phyloP scores from a whole-genome alignment of 805 yeast genomes.

The Candida ovalis region DNA sequence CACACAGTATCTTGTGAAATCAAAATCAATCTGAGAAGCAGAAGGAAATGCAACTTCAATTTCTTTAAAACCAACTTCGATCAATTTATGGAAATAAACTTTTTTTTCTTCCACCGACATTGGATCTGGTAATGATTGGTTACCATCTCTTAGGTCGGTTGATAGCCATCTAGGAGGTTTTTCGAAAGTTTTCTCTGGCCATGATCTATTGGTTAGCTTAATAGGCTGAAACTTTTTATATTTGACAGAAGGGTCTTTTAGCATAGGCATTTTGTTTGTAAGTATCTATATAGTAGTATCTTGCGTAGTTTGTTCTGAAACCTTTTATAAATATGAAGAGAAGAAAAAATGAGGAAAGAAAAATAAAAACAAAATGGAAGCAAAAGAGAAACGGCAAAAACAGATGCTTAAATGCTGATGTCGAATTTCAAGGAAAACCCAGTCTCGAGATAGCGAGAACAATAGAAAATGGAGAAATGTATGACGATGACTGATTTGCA shows the following conservation, averaged over 20 bases:
- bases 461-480: background rate
- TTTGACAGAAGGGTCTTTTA: slow-evolving; percentile 59
- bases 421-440: too few species aligned
- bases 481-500: background rate
- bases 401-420: too few species aligned
- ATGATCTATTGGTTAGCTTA: slow-evolving; percentile 56
- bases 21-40: slow-evolving; percentile 77
- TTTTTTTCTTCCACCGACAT: slow-evolving; percentile 80
- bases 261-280: slow-evolving; percentile 33
- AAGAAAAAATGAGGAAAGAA: too few species aligned
- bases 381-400: too few species aligned
- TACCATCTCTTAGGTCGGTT: slow-evolving; percentile 81
- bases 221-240: slow-evolving; percentile 53
- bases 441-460: background rate
- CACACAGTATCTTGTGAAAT: slow-evolving; percentile 72
- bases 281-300: too few species aligned
- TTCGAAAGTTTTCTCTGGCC: slow-evolving; percentile 61
- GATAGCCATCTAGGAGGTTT: slow-evolving; percentile 80
- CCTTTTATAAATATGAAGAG: too few species aligned
- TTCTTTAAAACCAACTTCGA: slow-evolving; percentile 76
- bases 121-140: slow-evolving; percentile 82
- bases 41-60: slow-evolving; percentile 82
- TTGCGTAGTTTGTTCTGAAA: too few species aligned
- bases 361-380: too few species aligned
- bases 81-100: slow-evolving; percentile 61